phyloP scores from a whole-genome alignment of 2,329 filamentous ascomycete genomes.

The Colletotrichum sp. region DNA sequence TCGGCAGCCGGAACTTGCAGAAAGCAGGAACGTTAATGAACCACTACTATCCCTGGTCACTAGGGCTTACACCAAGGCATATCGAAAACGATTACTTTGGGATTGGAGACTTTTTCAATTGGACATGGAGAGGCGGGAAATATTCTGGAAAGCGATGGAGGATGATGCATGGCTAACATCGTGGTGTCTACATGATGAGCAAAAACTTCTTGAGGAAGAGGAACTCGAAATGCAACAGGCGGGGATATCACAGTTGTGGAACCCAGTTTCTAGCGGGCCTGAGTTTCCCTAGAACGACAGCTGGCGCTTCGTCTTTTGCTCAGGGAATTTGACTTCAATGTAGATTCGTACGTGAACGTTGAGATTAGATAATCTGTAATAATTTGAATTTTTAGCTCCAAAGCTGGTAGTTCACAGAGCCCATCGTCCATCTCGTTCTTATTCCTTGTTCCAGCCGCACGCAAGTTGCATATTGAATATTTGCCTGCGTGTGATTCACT shows the following conservation, averaged over 20 bases:
- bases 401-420: too few relatives aligned
- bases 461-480: neutral
- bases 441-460: neutral
- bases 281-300: neutral
- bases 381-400: too few relatives aligned
- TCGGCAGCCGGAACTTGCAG: fast-evolving
- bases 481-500: neutral
- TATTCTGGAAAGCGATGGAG: neutral
- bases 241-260: too few relatives aligned
- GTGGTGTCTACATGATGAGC: neutral
- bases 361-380: neutral
- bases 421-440: too few relatives aligned
- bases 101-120: neutral
- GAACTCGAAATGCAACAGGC: too few relatives aligned
- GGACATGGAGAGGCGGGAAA: neutral
- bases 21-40: fast-evolving
- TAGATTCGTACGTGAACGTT: neutral
- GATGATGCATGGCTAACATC: neutral
- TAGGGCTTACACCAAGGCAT: neutral
- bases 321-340: neutral
- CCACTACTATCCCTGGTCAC: neutral
- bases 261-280: too few relatives aligned
- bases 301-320: neutral
- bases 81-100: neutral
- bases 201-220: neutral